A percentile compares a stretch with the other conserved stretches of the same genome.
phyloP scores from a whole-genome alignment of 2,329 filamentous ascomycete genomes.

The Emergomyces pasteurianus region DNA sequence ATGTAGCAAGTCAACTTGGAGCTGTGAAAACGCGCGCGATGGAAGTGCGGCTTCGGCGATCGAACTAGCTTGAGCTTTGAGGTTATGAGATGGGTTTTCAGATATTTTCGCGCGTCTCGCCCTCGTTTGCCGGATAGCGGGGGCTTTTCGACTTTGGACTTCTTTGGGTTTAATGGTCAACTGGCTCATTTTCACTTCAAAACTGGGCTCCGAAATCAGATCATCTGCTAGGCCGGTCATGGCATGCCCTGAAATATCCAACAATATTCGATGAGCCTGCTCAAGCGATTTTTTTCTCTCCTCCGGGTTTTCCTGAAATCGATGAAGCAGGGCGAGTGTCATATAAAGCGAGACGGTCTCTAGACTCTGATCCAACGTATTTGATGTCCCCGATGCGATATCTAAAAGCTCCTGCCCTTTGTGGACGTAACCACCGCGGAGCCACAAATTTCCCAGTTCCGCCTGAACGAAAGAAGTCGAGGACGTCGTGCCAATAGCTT shows the following conservation, averaged over 20 bases:
- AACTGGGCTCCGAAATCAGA: constrained; percentile 20
- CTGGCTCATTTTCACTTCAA: constrained; percentile 33
- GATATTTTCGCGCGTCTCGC: not conserved
- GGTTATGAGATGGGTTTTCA: not conserved
- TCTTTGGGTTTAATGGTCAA: constrained; percentile 25
- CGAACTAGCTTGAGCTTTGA: constrained; percentile 14
- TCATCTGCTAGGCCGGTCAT: constrained; percentile 19
- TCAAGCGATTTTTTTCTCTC: constrained; percentile 40
- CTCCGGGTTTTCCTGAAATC: constrained; percentile 30
- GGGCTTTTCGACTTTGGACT: constrained; percentile 11
- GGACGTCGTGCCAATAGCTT: constrained; percentile 51
- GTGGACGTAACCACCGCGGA: constrained; percentile 37
- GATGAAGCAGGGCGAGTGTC: constrained; percentile 35
- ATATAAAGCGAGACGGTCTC: constrained; percentile 38
- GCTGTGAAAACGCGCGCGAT: constrained; percentile 28
- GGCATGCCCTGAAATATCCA: constrained; percentile 27
- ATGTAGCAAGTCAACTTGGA: constrained; percentile 39
- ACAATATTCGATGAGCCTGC: constrained; percentile 36
- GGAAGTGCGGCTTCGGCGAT: constrained; percentile 16
- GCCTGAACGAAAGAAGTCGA: constrained; percentile 37
- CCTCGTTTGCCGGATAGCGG: not conserved
- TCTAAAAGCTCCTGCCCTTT: constrained; percentile 46
- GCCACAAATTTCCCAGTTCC: constrained; percentile 37
- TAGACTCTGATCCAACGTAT: constrained; percentile 39
- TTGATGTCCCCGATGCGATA: constrained; percentile 45